These are phyloP conservation scores for Podaxis pistillaris DNA, from an alignment of 768 basidiomycete genomes.

Conservation along the genomic window DNA sequence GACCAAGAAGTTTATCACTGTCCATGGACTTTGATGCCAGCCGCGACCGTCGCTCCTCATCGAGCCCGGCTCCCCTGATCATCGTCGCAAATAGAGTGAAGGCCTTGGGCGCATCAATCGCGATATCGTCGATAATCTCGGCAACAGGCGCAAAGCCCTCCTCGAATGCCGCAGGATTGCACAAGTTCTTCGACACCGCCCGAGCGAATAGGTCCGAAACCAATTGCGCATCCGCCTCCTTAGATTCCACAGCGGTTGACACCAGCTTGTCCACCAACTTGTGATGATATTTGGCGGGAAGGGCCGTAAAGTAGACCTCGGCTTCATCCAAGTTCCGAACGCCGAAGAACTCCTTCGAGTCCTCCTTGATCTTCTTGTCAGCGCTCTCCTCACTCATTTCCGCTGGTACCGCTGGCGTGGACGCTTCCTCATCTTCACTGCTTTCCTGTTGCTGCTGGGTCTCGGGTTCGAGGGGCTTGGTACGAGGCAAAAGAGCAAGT, in stretches of 20 bases:
- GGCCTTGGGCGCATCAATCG: constrained; percentile 88
- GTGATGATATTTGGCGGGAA: constrained; percentile 63
- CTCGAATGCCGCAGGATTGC: constrained; percentile 63
- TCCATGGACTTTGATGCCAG: constrained; percentile 63
- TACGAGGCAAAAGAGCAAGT: constrained; percentile 75
- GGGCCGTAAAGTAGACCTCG: constrained; percentile 76
- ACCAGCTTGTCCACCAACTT: constrained; percentile 76
- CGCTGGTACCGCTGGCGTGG: constrained; percentile 27
- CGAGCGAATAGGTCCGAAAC: constrained; percentile 73
- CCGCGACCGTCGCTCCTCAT: constrained; percentile 54
- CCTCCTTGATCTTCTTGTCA: constrained; percentile 75
- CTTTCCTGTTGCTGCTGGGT: constrained; percentile 49
- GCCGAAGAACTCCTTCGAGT: constrained; percentile 83
- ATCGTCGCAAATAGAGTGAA: constrained; percentile 73
- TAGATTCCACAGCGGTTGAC: constrained; percentile 72
- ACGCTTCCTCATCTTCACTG: constrained; percentile 51
- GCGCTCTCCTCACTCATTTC: constrained; percentile 68
- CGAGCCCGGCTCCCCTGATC: constrained; percentile 67
- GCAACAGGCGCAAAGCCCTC: constrained; percentile 68
- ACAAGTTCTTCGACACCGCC: constrained; percentile 58
- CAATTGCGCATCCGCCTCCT: constrained; percentile 76
- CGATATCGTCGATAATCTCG: constrained; percentile 84
- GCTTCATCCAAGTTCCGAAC: constrained; percentile 86
- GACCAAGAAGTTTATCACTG: constrained; percentile 54
- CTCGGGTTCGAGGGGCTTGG: constrained; percentile 54